Evolutionary conservation across 305 asterid genomes (phyloP).

Genomic region (Fraxinus paxiana): DNA sequence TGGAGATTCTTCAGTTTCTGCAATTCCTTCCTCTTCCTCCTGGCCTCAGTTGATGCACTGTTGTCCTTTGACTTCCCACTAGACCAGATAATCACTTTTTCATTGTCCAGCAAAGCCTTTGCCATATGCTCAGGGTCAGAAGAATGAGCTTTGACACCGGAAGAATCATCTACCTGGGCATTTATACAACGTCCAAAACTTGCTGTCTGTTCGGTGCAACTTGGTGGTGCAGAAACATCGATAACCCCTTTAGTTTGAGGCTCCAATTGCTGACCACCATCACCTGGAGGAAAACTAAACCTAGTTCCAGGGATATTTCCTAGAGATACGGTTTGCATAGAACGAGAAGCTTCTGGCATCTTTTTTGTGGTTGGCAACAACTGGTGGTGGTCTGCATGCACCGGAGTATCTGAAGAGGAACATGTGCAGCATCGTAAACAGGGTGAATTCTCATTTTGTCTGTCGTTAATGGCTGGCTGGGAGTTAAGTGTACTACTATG

Average conservation of each 20-base stretch:
- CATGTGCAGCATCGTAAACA: conserved; percentile 10
- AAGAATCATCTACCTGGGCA: conserved; percentile 1
- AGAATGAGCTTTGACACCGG: conserved; percentile 4
- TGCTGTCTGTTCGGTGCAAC: conserved; percentile 13
- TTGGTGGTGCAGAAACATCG: conserved; percentile 21
- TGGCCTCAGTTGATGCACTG: conserved; percentile 43
- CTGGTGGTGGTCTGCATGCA: conserved; percentile 11
- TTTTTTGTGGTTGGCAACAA: neutral
- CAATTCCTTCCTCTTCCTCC: conserved; percentile 68
- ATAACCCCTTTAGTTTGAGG: neutral
- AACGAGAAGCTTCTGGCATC: conserved; percentile 3
- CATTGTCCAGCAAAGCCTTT: conserved; percentile 4
- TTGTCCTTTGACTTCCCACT: conserved; percentile 22
- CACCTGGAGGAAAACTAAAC: conserved; percentile 16
- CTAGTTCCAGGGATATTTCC: conserved; percentile 13
- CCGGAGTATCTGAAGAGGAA: conserved; percentile 13
- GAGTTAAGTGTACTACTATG: neutral
- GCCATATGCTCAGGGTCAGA: conserved; percentile 15
- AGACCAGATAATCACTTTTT: neutral
- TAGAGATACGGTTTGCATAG: neutral
- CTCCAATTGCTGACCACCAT: conserved; percentile 4
- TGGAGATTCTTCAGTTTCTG: conserved; percentile 41
- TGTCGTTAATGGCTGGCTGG: neutral
- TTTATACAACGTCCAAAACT: neutral
- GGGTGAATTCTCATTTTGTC: conserved; percentile 9